A percentile compares a stretch with the other conserved stretches of the same genome.
These are phyloP conservation scores for Kalmanozyma brasiliensis DNA, from an alignment of 1,284 basidiomycete genomes.

Conservation along the genomic window DNA sequence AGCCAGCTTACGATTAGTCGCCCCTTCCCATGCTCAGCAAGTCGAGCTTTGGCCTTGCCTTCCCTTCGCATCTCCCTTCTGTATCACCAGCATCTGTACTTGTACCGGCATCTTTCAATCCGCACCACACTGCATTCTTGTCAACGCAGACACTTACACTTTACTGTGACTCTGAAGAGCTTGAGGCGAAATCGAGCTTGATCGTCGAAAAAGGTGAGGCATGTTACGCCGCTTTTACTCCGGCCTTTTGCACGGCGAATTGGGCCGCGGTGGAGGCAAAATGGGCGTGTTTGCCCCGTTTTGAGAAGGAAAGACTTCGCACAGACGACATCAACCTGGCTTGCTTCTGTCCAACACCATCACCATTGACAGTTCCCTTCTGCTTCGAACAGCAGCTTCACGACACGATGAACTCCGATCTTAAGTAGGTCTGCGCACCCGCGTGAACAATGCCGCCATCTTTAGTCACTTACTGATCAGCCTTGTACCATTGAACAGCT, in stretches of 20 bases:
- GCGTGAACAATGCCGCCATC: no score
- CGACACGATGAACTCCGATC: slow-evolving; percentile 38
- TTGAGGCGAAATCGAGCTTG: no score
- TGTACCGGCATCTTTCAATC: slow-evolving; percentile 17
- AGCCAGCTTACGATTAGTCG: slow-evolving; percentile 58
- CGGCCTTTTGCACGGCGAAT: slow-evolving; percentile 15
- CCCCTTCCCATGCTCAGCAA: no score
- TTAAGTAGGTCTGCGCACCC: slow-evolving; percentile 27
- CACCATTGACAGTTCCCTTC: neutral
- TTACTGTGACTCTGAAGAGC: no score
- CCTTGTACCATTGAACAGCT: slow-evolving; percentile 10
- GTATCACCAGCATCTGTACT: slow-evolving; percentile 24
- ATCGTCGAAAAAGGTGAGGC: neutral
- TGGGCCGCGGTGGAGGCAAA: slow-evolving; percentile 8
- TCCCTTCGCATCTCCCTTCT: neutral
- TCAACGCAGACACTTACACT: no score
- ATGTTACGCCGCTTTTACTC: slow-evolving; percentile 1
- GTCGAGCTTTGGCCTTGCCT: no score
- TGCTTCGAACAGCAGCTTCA: neutral
- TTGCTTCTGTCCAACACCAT: neutral
- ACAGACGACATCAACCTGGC: slow-evolving; percentile 22
- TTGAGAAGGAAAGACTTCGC: slow-evolving; percentile 6
- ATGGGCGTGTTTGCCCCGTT: slow-evolving; percentile 9
- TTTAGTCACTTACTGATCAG: neutral
- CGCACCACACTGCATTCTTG: slow-evolving; percentile 2